A percentile compares a stretch with the other conserved stretches of the same genome.
phyloP scores from a whole-genome alignment of 2,329 filamentous ascomycete species.

The Colletotrichum limetticola region DNA sequence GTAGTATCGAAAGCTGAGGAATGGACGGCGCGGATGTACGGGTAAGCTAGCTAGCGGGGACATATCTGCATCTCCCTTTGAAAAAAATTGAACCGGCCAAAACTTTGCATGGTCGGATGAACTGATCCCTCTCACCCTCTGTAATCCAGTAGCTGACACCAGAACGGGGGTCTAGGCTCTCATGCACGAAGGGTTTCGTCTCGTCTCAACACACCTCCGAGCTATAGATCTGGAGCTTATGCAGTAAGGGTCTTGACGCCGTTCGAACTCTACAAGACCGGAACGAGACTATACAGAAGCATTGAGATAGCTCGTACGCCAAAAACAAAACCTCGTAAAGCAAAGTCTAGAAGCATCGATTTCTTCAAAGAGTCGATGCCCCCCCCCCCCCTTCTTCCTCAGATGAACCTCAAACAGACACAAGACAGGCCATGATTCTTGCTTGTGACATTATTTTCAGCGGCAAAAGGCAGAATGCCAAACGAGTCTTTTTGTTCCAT shows the following conservation, averaged over 20 bases:
- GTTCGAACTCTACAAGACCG: neutral
- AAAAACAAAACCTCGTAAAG: neutral
- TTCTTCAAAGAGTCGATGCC: neutral
- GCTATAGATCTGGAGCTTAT: neutral
- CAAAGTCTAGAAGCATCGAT: neutral
- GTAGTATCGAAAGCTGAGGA: neutral
- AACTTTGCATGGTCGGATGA: neutral
- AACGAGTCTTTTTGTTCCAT: conserved; percentile 30
- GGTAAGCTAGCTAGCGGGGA: neutral
- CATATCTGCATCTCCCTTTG: neutral
- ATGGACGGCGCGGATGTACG: neutral
- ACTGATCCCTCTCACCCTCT: neutral
- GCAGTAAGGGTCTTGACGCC: neutral
- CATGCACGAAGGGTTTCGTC: neutral
- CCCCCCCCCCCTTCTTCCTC: too few relatives aligned
- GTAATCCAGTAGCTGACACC: neutral
- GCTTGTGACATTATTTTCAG: neutral
- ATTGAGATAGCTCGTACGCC: neutral
- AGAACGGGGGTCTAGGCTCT: neutral
- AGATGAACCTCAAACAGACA: neutral
- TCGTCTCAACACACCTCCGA: neutral
- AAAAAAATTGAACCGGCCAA: neutral
- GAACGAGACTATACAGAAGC: neutral
- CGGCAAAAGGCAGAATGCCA: conserved; percentile 13
- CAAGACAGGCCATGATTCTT: too few relatives aligned